phyloP scores from a whole-genome alignment of 345 rosid genomes.

The Pugionium dolabratum region DNA sequence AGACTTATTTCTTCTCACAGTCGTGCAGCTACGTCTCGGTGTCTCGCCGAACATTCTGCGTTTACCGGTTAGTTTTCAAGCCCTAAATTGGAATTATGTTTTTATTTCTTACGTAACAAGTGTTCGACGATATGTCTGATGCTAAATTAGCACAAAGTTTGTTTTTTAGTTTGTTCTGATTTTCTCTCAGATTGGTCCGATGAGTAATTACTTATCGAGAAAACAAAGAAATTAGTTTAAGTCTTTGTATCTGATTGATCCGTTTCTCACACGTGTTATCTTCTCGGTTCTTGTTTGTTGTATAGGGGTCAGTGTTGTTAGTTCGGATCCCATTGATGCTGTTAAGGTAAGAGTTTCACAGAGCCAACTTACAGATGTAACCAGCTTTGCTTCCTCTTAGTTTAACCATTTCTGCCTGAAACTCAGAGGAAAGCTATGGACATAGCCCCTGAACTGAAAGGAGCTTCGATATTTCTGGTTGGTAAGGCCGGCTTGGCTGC shows the following conservation, averaged over 20 bases:
- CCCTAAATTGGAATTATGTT: not conserved
- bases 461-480: conserved; percentile 77
- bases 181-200: not conserved
- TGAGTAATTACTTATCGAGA: not conserved
- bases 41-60: conserved; percentile 39
- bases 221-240: not conserved
- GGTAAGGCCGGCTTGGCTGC: conserved; percentile 53
- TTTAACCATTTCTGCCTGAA: conserved; percentile 39
- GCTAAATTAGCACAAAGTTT: not conserved
- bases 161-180: not conserved
- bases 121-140: conserved; percentile 35
- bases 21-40: conserved; percentile 33
- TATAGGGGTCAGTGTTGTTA: conserved; percentile 39
- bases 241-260: not conserved
- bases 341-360: conserved; percentile 47
- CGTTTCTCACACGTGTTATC: not conserved
- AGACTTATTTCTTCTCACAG: conserved; percentile 26
- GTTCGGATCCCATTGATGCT: conserved; percentile 35
- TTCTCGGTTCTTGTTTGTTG: conserved; percentile 14
- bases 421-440: conserved; percentile 72
- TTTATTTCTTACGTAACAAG: not conserved
- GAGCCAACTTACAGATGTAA: not conserved
- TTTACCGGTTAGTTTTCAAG: conserved; percentile 38
- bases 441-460: conserved; percentile 59
- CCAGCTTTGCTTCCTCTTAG: conserved; percentile 15